Percentiles rank a stretch among this genome's conserved stretches.
These are phyloP conservation scores for Tephrocybe sp. DNA, from an alignment of 768 basidiomycete species.

Conservation along the genomic window DNA sequence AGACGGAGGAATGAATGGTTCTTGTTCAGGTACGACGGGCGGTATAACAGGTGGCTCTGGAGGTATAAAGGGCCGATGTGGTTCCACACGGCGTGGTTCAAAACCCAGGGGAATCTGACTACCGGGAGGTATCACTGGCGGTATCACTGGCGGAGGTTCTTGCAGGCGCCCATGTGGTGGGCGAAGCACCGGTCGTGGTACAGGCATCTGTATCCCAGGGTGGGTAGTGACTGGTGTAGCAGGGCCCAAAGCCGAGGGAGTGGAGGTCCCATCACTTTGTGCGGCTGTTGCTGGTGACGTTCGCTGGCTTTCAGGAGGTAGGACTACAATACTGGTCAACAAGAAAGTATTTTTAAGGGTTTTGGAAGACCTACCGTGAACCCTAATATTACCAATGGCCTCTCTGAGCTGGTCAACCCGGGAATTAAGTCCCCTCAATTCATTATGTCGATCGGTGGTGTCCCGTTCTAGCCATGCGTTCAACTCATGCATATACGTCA, in stretches of 20 bases:
- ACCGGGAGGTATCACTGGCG: constrained; percentile 10
- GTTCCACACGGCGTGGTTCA: constrained; percentile 10
- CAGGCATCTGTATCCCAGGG: constrained; percentile 3
- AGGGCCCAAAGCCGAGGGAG: constrained; percentile 4
- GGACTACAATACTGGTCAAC: constrained; percentile 8
- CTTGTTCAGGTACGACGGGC: constrained; percentile 16
- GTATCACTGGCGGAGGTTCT: constrained; percentile 11
- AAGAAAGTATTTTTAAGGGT: background rate
- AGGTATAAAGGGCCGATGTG: constrained; percentile 1
- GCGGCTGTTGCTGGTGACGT: constrained; percentile 5
- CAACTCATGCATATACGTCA: constrained; percentile 72
- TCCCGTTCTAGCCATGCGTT: constrained; percentile 82
- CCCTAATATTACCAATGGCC: constrained; percentile 36
- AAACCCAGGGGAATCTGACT: constrained; percentile 15
- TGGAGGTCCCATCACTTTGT: constrained; percentile 8
- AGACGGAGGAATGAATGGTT: background rate
- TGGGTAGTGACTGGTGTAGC: background rate
- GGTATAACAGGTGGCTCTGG: constrained; percentile 34
- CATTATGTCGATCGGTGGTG: constrained; percentile 73
- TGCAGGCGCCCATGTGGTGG: constrained; percentile 12
- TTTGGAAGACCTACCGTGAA: constrained; percentile 28
- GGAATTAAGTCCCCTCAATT: constrained; percentile 62
- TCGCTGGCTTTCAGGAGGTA: constrained; percentile 13
- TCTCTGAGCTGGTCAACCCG: constrained; percentile 52
- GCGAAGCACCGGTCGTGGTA: constrained; percentile 1